Conservation (phyloP, 805 yeast species). For the Saccharomycopsis vini region DNA sequence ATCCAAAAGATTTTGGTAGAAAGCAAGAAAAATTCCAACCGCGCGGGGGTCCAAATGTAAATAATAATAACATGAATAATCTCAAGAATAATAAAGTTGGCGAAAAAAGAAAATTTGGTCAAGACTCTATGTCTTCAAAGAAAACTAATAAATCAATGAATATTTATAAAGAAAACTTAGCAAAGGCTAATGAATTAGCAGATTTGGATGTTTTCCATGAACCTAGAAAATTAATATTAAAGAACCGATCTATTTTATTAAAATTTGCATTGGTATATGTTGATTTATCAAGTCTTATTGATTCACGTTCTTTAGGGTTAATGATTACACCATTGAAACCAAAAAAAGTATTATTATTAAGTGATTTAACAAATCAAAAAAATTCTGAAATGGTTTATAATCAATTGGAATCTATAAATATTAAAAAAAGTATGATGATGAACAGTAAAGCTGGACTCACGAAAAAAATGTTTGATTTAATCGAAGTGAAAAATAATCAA, state of each 20-base stretch:
- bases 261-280: slow-evolving; percentile 68
- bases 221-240: slow-evolving; percentile 40
- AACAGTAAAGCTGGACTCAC: background rate
- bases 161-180: slow-evolving; percentile 18
- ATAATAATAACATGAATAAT: slow-evolving; percentile 1
- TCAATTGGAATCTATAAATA: slow-evolving; percentile 22
- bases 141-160: slow-evolving; percentile 4
- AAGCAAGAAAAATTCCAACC: slow-evolving; percentile 29
- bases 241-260: slow-evolving; percentile 34
- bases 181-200: slow-evolving; percentile 43
- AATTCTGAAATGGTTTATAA: slow-evolving; percentile 16
- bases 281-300: slow-evolving; percentile 79
- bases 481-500: slow-evolving; percentile 29
- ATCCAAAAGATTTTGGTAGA: slow-evolving; percentile 51
- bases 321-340: slow-evolving; percentile 77
- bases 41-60: background rate
- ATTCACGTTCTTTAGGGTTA: slow-evolving; percentile 68
- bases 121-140: slow-evolving; percentile 10
- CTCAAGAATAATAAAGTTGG: slow-evolving; percentile 12
- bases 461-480: slow-evolving; percentile 25
- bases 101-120: slow-evolving; percentile 16
- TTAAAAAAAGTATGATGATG: slow-evolving; percentile 13
- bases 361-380: slow-evolving; percentile 31
- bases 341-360: slow-evolving; percentile 51
- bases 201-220: slow-evolving; percentile 41